Conservation (phyloP, 768 basidiomycete genomes). For the Galerina marginata region DNA sequence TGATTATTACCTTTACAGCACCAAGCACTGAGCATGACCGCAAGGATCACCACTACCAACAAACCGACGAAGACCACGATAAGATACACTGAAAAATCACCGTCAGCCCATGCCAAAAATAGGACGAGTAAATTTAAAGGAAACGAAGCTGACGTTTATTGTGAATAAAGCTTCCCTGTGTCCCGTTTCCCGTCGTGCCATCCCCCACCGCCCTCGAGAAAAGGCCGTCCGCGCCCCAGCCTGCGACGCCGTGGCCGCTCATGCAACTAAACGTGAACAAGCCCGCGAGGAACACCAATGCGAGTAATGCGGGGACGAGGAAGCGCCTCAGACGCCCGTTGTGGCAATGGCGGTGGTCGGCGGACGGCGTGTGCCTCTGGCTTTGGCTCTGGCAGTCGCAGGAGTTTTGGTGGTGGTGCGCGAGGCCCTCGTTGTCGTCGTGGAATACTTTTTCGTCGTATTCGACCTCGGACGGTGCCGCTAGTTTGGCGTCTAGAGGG, state of each 20-base stretch:
- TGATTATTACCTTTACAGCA: slow-evolving; percentile 58
- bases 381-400: slow-evolving; percentile 5
- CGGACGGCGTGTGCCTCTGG: neutral
- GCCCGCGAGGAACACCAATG: slow-evolving; percentile 35
- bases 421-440: neutral
- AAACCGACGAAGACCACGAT: slow-evolving; percentile 71
- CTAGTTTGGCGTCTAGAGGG: slow-evolving; percentile 1
- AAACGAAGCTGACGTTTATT: slow-evolving; percentile 44
- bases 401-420: neutral
- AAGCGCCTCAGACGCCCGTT: slow-evolving; percentile 32
- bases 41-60: slow-evolving; percentile 57
- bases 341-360: slow-evolving; percentile 23
- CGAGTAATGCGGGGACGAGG: slow-evolving; percentile 38
- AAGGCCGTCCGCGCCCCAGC: slow-evolving; percentile 30
- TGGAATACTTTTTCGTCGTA: neutral
- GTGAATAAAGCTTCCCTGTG: slow-evolving; percentile 38
- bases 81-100: slow-evolving; percentile 55
- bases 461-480: neutral
- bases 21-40: slow-evolving; percentile 65
- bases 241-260: slow-evolving; percentile 26
- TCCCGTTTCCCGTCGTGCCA: slow-evolving; percentile 11
- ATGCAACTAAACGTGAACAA: slow-evolving; percentile 38
- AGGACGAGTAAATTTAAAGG: neutral
- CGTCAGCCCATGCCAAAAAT: neutral
- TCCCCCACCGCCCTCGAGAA: slow-evolving; percentile 36